A percentile compares a stretch with the other conserved stretches of the same genome.
Evolutionary conservation across 2,329 filamentous ascomycete genomes (phyloP).

Genomic region (Dactylellina leptospora): DNA sequence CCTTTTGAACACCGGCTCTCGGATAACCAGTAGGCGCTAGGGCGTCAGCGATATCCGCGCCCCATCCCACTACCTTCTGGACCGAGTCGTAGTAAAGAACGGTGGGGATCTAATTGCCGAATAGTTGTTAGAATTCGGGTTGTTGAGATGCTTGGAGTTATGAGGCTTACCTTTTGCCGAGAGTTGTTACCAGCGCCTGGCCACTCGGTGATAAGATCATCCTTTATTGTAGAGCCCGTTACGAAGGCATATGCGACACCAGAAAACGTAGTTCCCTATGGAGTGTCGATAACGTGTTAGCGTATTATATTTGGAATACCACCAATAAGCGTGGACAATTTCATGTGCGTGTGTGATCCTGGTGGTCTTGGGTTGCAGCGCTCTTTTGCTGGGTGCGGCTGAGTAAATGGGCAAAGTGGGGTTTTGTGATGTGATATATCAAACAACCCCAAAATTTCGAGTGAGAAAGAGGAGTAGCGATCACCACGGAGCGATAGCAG

Average conservation of each 20-base stretch:
- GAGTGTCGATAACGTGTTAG: constrained; percentile 11
- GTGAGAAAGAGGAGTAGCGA: not conserved
- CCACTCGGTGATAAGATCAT: constrained; percentile 99
- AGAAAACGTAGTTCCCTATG: constrained; percentile 92
- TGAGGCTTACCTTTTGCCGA: constrained; percentile 84
- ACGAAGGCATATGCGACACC: constrained; percentile 93
- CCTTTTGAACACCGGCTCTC: constrained; percentile 96
- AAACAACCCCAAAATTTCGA: constrained; percentile 23
- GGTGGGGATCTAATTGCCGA: constrained; percentile 80
- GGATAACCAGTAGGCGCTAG: constrained; percentile 96
- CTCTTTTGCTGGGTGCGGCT: constrained; percentile 45
- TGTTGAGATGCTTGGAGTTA: not conserved
- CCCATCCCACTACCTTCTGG: constrained; percentile 99
- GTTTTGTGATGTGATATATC: constrained; percentile 47
- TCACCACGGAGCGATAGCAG: not conserved
- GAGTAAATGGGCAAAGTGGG: constrained; percentile 44
- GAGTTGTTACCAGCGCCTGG: constrained; percentile 96
- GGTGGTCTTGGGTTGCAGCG: constrained; percentile 15
- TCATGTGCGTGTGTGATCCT: not conserved
- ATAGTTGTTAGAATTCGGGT: not conserved
- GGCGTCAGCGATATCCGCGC: constrained; percentile 95
- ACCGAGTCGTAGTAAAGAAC: constrained; percentile 99
- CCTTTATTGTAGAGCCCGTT: constrained; percentile 92
- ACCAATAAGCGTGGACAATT: constrained; percentile 9
- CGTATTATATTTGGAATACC: constrained; percentile 39